Evolutionary conservation across 192 early-diverging fungal species (phyloP).

Genomic region (Podila minutissima): DNA sequence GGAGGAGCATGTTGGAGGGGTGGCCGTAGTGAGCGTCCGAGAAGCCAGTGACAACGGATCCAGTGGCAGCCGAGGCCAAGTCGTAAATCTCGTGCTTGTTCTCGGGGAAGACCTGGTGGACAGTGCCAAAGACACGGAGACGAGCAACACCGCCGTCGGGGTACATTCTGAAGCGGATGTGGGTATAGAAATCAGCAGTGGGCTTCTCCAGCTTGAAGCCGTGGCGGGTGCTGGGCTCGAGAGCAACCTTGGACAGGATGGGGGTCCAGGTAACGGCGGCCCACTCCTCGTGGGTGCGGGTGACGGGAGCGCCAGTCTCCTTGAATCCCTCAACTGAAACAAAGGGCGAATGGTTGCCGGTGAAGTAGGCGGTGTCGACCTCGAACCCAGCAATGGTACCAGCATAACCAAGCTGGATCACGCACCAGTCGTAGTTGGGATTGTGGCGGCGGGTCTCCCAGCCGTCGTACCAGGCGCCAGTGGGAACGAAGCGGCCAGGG

Average conservation of each 20-base stretch:
- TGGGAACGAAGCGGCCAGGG: conserved; percentile 66
- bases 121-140: conserved; percentile 79
- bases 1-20: conserved; percentile 81
- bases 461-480: conserved; percentile 85
- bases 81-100: conserved; percentile 67
- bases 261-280: conserved; percentile 45
- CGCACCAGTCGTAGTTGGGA: conserved; percentile 85
- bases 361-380: conserved; percentile 93
- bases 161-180: conserved; percentile 55
- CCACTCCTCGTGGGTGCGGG: conserved; percentile 50
- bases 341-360: conserved; percentile 90
- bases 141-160: conserved; percentile 83
- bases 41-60: conserved; percentile 69
- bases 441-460: conserved; percentile 97
- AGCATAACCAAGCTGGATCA: conserved; percentile 85
- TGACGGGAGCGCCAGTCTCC: conserved; percentile 12
- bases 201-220: conserved; percentile 70
- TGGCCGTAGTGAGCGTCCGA: conserved; percentile 88
- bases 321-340: conserved; percentile 82
- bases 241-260: conserved; percentile 76
- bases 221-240: conserved; percentile 78
- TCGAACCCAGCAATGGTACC: conserved; percentile 86
- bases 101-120: conserved; percentile 64
- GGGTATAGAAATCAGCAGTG: conserved; percentile 55
- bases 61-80: conserved; percentile 75